Percentiles rank a stretch among this genome's conserved stretches.
phyloP scores from a whole-genome alignment of 2,329 filamentous ascomycete genomes.

The Teratosphaeria epicoccoides region DNA sequence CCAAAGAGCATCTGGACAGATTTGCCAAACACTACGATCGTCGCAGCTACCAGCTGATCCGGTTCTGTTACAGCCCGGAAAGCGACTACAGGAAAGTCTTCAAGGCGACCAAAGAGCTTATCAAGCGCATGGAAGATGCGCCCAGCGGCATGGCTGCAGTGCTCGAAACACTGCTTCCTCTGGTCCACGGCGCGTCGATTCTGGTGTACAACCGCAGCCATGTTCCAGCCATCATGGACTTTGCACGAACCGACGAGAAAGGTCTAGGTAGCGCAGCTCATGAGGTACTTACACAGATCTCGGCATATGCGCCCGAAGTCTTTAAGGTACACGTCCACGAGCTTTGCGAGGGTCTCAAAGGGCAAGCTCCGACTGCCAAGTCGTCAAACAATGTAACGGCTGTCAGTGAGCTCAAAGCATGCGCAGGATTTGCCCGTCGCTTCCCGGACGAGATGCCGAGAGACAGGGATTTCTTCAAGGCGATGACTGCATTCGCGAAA shows the following conservation, averaged over 20 bases:
- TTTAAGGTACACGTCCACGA: conserved; percentile 90
- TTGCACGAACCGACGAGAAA: conserved; percentile 72
- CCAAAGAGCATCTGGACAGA: conserved; percentile 69
- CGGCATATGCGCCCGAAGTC: conserved; percentile 74
- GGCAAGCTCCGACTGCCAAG: conserved; percentile 62
- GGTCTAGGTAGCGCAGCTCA: conserved; percentile 70
- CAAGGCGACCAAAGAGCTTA: conserved; percentile 81
- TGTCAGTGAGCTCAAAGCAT: conserved; percentile 89
- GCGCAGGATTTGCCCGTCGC: conserved; percentile 78
- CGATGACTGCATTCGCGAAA: conserved; percentile 71
- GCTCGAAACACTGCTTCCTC: conserved; percentile 67
- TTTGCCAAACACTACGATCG: conserved; percentile 89
- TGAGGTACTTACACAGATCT: conserved; percentile 85
- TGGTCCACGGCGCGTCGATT: conserved; percentile 73
- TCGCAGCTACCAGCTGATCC: conserved; percentile 77
- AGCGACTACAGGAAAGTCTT: conserved; percentile 87
- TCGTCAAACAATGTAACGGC: conserved; percentile 59
- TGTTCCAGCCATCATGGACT: conserved; percentile 78
- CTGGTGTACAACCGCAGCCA: conserved; percentile 93
- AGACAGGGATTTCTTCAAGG: conserved; percentile 69
- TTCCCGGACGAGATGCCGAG: conserved; percentile 74
- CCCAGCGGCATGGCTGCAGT: conserved; percentile 47
- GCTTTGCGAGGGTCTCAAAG: conserved; percentile 74
- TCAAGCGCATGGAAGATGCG: conserved; percentile 54
- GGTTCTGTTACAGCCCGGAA: conserved; percentile 72